Base-by-base conservation (phyloP, 192 early-diverging fungal species). In the Chytriomyces sp. region DNA sequence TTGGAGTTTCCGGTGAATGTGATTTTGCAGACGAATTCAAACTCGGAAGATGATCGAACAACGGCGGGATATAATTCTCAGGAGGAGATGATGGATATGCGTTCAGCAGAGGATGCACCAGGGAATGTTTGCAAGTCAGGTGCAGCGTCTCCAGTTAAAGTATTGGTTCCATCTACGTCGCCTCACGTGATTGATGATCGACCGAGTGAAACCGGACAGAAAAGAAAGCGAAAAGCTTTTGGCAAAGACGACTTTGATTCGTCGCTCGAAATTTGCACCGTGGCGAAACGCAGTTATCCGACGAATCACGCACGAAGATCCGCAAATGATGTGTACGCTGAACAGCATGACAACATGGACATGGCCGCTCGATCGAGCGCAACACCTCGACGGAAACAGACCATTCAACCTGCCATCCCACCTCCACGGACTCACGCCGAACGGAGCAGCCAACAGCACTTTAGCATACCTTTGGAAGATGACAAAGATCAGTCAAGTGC, bases 11-110 rank as follows among this genome's bases (percentile, higher is more conserved):
- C 35, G 35, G 35, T 35, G 35, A 35, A 35, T 4, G 35, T 35
- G 35, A 35, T 35, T 35, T 35, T 4, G 35, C 35, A 35, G 35
- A 35, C 35, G 1, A 35, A 35, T 35, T 35, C 35, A 35, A 35
- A 26, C 28, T n/a, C 28, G n/a, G 66, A 68, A 13, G 66, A 68
- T 43, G 66, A 68, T 5, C 66, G 66, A 16, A 68, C 66, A 6
- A 68, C 66, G 11, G 66, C 66, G 3, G 66, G 66, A 26, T 68
- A 68, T 45, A 68, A 68, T 45, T 68, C 66, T 2, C 66, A 68
- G 45, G 66, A 68, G 3, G 66, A 68, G 11, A 16, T 68, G 47
- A 9, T 45, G 66, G 35, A 35, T 35, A 35, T 35, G 35, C 35
- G 35, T 35, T 35, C 35, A 3, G 4, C 35, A 4, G 35, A 35